A percentile compares a stretch with the other conserved stretches of the same genome.
Conservation (phyloP, 345 rosid species). For the Iberis pinnata region DNA sequence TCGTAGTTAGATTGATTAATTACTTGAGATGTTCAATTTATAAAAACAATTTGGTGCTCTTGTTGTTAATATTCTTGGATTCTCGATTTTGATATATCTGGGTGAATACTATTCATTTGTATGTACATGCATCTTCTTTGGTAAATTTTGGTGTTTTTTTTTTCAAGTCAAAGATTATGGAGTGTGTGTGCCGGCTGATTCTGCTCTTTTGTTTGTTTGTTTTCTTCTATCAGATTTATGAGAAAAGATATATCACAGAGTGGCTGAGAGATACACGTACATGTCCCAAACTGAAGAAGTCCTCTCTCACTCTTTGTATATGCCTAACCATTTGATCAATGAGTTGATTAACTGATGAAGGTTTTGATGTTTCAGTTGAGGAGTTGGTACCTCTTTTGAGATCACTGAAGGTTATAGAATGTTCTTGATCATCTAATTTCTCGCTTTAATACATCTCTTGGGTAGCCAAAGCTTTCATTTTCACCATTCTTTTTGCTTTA, state of each 20-base stretch:
- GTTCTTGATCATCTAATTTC: no score
- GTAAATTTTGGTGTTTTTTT: neutral
- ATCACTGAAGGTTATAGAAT: no score
- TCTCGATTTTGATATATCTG: neutral
- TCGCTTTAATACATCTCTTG: no score
- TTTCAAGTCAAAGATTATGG: neutral
- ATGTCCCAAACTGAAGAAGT: constrained; percentile 43
- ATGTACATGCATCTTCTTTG: neutral
- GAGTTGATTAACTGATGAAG: constrained; percentile 42
- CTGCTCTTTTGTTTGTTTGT: neutral
- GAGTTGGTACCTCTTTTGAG: no score
- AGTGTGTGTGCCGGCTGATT: constrained; percentile 9
- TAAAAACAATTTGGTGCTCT: no score
- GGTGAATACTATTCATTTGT: neutral
- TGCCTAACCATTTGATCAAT: constrained; percentile 30
- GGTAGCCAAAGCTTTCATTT: no score
- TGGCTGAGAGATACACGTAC: constrained; percentile 36
- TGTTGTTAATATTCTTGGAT: no score
- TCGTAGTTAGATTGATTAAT: no score
- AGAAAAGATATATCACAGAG: constrained; percentile 37
- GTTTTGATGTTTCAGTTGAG: no score
- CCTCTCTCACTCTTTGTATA: constrained; percentile 36
- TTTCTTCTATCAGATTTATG: constrained; percentile 57
- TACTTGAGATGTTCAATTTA: no score
- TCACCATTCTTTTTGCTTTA: no score